Conservation (phyloP, 768 basidiomycete species). For the Suillus sp. region DNA sequence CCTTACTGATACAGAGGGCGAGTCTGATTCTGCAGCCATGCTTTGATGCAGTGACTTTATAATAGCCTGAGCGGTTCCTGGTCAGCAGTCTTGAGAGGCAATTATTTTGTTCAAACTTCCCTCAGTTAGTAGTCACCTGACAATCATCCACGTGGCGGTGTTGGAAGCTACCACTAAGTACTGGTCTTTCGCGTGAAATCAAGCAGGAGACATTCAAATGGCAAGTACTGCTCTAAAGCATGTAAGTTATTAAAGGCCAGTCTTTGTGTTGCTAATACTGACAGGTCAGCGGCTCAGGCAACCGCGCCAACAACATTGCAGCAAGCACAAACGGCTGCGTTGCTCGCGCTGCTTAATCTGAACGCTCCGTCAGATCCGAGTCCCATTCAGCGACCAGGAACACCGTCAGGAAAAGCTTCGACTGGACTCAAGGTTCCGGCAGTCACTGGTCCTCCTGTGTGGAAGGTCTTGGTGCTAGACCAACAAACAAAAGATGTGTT, state of each 20-base stretch:
- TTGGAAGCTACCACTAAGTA: neutral
- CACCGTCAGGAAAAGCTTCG: slow-evolving; percentile 38
- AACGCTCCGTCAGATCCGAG: slow-evolving; percentile 39
- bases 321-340: slow-evolving; percentile 82
- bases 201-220: slow-evolving; percentile 31
- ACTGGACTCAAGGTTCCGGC: slow-evolving; percentile 53
- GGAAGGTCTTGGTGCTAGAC: slow-evolving; percentile 96
- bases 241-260: slow-evolving; percentile 30
- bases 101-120: no score
- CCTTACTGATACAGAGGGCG: neutral
- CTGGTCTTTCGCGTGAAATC: neutral
- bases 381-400: slow-evolving; percentile 21
- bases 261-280: slow-evolving; percentile 22
- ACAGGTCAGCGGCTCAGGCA: slow-evolving; percentile 35
- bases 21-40: neutral
- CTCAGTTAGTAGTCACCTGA: no score
- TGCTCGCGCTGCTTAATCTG: slow-evolving; percentile 85
- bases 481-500: slow-evolving; percentile 95
- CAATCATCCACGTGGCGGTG: slow-evolving; percentile 14
- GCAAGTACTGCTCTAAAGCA: slow-evolving; percentile 49
- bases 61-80: neutral
- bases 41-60: neutral
- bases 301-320: slow-evolving; percentile 68
- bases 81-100: no score
- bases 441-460: slow-evolving; percentile 74